phyloP scores from a whole-genome alignment of 2,329 filamentous ascomycete species.

The Pyrenophora graminea region DNA sequence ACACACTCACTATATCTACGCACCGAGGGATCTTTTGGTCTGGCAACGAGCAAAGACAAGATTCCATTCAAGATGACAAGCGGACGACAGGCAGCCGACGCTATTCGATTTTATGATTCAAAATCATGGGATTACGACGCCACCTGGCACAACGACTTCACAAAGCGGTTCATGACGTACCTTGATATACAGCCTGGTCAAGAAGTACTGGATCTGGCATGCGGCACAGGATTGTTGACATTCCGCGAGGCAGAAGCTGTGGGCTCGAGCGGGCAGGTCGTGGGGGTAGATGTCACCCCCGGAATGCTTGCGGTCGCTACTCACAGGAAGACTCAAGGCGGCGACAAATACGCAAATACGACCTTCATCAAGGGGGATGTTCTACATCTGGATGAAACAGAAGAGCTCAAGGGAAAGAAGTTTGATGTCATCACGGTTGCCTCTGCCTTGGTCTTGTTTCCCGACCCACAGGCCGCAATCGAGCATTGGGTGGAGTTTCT shows the following conservation, averaged over 20 bases:
- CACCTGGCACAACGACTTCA: constrained; percentile 50
- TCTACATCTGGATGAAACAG: constrained; percentile 38
- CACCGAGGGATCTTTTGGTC: not conserved
- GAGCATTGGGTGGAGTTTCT: constrained; percentile 46
- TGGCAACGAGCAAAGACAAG: not conserved
- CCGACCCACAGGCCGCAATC: constrained; percentile 44
- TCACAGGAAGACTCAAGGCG: constrained; percentile 32
- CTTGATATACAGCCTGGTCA: constrained; percentile 43
- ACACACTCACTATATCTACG: not conserved
- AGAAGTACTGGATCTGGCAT: constrained; percentile 52
- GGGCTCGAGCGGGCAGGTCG: constrained; percentile 43
- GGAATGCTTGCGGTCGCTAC: constrained; percentile 49
- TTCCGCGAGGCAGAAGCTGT: constrained; percentile 48
- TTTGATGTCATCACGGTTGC: constrained; percentile 48
- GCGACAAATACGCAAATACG: constrained; percentile 39
- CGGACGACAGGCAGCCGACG: constrained; percentile 33
- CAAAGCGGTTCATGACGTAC: constrained; percentile 44
- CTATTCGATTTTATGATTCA: constrained; percentile 43
- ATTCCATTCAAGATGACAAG: constrained; percentile 14
- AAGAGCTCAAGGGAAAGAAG: constrained; percentile 25
- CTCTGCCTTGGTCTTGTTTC: constrained; percentile 49
- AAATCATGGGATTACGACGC: constrained; percentile 46
- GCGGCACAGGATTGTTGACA: constrained; percentile 52
- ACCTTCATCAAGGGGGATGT: constrained; percentile 45
- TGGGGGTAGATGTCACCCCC: constrained; percentile 49